A percentile compares a stretch with the other conserved stretches of the same genome.
Evolutionary conservation across 495 filamentous ascomycete genomes (phyloP).

Genomic region (Penicillium simplicissimum): DNA sequence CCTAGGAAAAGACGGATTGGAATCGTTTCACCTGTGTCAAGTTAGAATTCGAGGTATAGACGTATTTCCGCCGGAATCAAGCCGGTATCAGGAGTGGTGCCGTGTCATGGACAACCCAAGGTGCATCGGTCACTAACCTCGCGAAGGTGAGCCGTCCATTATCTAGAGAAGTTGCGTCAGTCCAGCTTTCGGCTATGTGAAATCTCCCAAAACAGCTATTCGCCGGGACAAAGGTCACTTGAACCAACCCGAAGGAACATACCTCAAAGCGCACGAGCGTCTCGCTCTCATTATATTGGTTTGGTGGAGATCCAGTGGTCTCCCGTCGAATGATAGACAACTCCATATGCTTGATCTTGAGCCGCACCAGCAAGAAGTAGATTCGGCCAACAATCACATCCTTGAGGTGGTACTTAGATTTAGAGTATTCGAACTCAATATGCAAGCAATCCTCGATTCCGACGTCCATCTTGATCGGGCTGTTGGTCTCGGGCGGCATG

Average conservation of each 20-base stretch:
- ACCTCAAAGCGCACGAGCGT: constrained; percentile 98
- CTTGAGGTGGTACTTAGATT: constrained; percentile 98
- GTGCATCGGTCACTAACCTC: constrained; percentile 54
- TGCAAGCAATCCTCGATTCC: constrained; percentile 99
- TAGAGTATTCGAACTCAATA: constrained; percentile 99
- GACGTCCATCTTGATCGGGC: constrained; percentile 99
- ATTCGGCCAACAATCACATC: constrained; percentile 99
- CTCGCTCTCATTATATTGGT: constrained; percentile 99
- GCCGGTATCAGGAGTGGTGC: not conserved
- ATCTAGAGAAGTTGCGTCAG: constrained; percentile 59
- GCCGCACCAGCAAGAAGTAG: constrained; percentile 94
- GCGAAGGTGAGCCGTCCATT: constrained; percentile 96
- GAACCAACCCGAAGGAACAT: constrained; percentile 24
- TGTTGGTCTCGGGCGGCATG: constrained; percentile 97
- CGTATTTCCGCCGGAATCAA: not conserved
- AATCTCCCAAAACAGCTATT: not conserved
- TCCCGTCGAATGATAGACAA: constrained; percentile 95
- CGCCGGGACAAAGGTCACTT: not conserved
- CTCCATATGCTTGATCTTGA: constrained; percentile 99
- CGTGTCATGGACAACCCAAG: not conserved
- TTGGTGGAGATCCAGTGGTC: constrained; percentile 97
- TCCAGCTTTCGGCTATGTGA: constrained; percentile 5
- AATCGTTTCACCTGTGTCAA: constrained; percentile 79
- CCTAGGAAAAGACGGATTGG: constrained; percentile 97
- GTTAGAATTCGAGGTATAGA: constrained; percentile 25